Conservation (phyloP, 78 protist genomes). For the Dictyostelium intermedium region DNA sequence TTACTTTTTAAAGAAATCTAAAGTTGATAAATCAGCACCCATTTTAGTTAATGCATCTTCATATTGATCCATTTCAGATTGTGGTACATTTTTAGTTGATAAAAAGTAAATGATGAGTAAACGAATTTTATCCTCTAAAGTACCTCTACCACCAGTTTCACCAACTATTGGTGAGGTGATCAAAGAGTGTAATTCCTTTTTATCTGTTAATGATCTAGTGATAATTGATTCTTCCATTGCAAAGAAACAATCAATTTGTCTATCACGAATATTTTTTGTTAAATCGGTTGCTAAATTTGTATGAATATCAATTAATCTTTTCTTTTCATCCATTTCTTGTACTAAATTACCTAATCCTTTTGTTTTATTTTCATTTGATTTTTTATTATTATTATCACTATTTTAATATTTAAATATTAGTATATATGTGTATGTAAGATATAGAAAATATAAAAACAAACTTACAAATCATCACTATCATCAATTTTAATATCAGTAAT, state of each 20-base stretch:
- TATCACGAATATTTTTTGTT: conserved; percentile 73
- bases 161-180: conserved; percentile 52
- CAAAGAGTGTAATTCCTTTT: conserved; percentile 70
- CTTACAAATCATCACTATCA: background rate
- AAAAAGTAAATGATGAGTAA: conserved; percentile 81
- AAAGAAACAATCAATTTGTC: conserved; percentile 85
- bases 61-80: conserved; percentile 25
- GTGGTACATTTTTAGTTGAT: conserved; percentile 9
- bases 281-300: conserved; percentile 86
- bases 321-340: conserved; percentile 80
- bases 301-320: conserved; percentile 85
- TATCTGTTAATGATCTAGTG: conserved; percentile 60
- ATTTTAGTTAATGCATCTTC: conserved; percentile 23
- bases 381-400: background rate
- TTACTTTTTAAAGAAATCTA: conserved; percentile 69
- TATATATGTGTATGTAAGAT: background rate
- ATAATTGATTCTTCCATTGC: conserved; percentile 79
- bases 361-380: background rate
- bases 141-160: conserved; percentile 71
- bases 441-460: background rate
- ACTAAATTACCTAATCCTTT: conserved; percentile 52
- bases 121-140: conserved; percentile 87
- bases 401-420: background rate
- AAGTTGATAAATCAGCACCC: conserved; percentile 69
- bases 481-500: conserved; percentile 28